Percentiles rank a stretch among this genome's conserved stretches.
Conservation (phyloP, 805 yeast genomes). For the Metschnikowia peoriensis region DNA sequence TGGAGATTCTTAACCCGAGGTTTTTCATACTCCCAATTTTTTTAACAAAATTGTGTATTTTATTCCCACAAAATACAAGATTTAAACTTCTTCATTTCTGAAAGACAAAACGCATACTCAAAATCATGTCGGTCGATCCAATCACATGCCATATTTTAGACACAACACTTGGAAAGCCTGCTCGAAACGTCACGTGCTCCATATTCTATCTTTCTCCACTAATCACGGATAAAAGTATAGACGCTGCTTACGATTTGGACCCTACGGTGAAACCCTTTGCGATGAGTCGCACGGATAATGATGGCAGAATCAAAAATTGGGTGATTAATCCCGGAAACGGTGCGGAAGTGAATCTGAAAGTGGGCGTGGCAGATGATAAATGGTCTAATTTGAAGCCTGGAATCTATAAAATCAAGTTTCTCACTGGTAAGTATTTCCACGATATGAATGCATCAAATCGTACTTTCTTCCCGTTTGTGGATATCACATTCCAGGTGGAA, state of each 20-base stretch:
- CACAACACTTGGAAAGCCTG: constrained; percentile 82
- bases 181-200: constrained; percentile 68
- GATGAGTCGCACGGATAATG: constrained; percentile 65
- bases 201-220: constrained; percentile 41
- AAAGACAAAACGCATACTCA: background rate
- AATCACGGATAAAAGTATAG: constrained; percentile 22
- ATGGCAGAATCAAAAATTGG: constrained; percentile 82
- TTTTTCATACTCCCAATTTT: too few relatives aligned
- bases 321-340: constrained; percentile 37
- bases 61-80: too few relatives aligned
- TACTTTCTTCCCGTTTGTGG: constrained; percentile 87
- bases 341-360: constrained; percentile 8
- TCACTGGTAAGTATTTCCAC: constrained; percentile 65
- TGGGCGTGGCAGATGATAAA: constrained; percentile 32
- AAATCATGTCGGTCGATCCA: constrained; percentile 42
- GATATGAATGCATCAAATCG: constrained; percentile 26
- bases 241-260: constrained; percentile 27
- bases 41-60: too few relatives aligned
- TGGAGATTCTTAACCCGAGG: background rate
- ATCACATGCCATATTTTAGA: constrained; percentile 90
- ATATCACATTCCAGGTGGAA: constrained; percentile 67
- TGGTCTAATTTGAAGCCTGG: constrained; percentile 60
- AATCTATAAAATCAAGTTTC: constrained; percentile 70
- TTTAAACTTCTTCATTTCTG: too few relatives aligned
- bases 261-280: constrained; percentile 50